Evolutionary conservation across 306 rosid species (phyloP), one percentile per base, ranked within the genome.

Genomic region (Cyclanthera cordifolia): DNA sequence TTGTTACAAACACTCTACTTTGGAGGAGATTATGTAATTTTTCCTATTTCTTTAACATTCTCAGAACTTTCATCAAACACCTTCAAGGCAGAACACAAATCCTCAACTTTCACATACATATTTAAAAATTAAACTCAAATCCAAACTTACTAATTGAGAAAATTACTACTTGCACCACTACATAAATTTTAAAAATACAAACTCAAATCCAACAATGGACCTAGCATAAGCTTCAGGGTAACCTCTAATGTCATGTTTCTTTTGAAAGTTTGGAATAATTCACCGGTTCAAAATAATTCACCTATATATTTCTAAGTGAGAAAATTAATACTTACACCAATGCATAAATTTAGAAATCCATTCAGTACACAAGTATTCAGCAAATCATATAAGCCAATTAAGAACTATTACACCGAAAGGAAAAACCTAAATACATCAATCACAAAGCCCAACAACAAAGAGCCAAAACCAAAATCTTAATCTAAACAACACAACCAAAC

Each of bases 181-280:
- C n/a, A n/a, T n/a, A n/a, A n/a, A n/a, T n/a, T n/a, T n/a, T n/a
- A n/a, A n/a, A n/a, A n/a, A n/a, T n/a, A n/a, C n/a, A n/a, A n/a
- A n/a, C n/a, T n/a, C n/a, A n/a, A n/a, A n/a, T n/a, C n/a, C n/a
- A n/a, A n/a, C n/a, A n/a, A n/a, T n/a, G n/a, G n/a, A n/a, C n/a
- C n/a, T n/a, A n/a, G n/a, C n/a, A n/a, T n/a, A n/a, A n/a, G n/a
- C n/a, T n/a, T 76, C 58, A 82, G 92, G 13, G 97, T 90, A 79
- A 90, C 90, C 82, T 90, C 97, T 92, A 90, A 81, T 5, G 86
- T 82, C 80, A 83, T 83, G 15, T 48, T 45, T n/a, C 60, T 73
- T 73, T 79, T 72, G 74, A 50, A 47, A 28, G n/a, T 20, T 19
- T 0, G 13, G n/a, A 58, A 5, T 11, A 61, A 34, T 9, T 34